Percentiles rank a stretch among this genome's conserved stretches.
These are phyloP conservation scores for Ilex asprella DNA, from an alignment of 257 asterid genomes.

Conservation along the genomic window DNA sequence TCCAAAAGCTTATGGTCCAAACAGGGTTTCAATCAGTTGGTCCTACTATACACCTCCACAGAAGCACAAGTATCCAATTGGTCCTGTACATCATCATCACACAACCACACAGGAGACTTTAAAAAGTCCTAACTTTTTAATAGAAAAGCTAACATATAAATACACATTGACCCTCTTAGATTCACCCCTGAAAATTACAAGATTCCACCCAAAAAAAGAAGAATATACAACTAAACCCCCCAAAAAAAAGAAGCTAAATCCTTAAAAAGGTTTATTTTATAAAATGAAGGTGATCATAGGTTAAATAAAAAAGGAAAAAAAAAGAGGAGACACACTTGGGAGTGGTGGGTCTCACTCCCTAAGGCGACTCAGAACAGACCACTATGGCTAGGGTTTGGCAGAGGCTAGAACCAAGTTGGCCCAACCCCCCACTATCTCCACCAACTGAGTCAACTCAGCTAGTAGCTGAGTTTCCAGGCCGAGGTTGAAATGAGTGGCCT, in stretches of 20 bases:
- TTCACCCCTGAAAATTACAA: constrained; percentile 40
- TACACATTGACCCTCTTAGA: constrained; percentile 37
- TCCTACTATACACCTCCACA: too few relatives aligned
- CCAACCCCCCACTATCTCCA: not conserved
- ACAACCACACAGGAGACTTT: constrained; percentile 12
- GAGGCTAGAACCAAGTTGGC: too few relatives aligned
- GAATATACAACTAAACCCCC: not conserved
- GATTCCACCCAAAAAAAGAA: constrained; percentile 24
- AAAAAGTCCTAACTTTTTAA: constrained; percentile 21
- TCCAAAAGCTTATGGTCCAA: too few relatives aligned
- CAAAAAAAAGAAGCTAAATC: constrained; percentile 1
- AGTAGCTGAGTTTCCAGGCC: constrained; percentile 63
- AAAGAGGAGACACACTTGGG: constrained; percentile 15
- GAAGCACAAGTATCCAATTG: too few relatives aligned
- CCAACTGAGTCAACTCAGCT: constrained; percentile 7
- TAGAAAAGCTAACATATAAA: constrained; percentile 24
- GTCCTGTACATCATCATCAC: not conserved
- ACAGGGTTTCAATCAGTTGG: too few relatives aligned
- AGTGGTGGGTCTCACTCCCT: constrained; percentile 33
- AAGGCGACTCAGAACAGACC: too few relatives aligned
- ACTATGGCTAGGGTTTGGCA: too few relatives aligned
- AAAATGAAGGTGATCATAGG: constrained; percentile 1
- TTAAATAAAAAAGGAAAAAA: not conserved
- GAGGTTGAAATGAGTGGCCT: constrained; percentile 85
- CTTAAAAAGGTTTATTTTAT: not conserved